Conservation (phyloP, 257 asterid species). For the Fraxinus quadrangulata region DNA sequence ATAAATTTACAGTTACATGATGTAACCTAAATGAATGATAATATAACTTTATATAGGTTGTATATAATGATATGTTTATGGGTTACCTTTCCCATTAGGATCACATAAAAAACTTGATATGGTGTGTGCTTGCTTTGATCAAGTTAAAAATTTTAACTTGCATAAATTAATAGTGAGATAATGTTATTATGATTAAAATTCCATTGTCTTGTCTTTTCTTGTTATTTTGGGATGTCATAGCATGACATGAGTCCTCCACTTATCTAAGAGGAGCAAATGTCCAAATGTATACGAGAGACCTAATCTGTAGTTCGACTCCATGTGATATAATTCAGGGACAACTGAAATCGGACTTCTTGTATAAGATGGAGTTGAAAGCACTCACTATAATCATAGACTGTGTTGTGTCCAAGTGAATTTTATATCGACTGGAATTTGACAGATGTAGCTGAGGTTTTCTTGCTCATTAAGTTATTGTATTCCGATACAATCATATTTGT, state of each 20-base stretch:
- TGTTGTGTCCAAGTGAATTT: neutral
- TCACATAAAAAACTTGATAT: neutral
- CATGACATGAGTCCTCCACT: neutral
- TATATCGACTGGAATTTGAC: neutral
- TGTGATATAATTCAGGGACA: neutral
- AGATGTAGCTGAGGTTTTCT: neutral
- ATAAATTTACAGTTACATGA: neutral
- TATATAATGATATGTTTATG: constrained; percentile 1
- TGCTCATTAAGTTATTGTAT: neutral
- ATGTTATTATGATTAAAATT: neutral
- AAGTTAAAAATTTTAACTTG: neutral
- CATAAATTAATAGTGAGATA: neutral
- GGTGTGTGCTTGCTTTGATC: constrained; percentile 14
- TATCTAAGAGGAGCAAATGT: neutral
- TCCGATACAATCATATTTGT: neutral
- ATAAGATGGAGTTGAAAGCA: neutral
- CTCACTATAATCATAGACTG: neutral
- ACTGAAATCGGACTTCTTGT: neutral
- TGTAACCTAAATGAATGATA: constrained; percentile 5
- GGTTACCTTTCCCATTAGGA: constrained; percentile 10
- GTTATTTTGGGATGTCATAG: neutral
- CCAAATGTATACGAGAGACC: neutral
- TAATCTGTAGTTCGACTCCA: neutral
- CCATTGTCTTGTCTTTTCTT: neutral
- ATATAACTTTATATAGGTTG: neutral